Evolutionary conservation across 768 basidiomycete genomes (phyloP), one percentile per base, ranked within the genome.

Genomic region (Rhodotorula kratochvilovae): DNA sequence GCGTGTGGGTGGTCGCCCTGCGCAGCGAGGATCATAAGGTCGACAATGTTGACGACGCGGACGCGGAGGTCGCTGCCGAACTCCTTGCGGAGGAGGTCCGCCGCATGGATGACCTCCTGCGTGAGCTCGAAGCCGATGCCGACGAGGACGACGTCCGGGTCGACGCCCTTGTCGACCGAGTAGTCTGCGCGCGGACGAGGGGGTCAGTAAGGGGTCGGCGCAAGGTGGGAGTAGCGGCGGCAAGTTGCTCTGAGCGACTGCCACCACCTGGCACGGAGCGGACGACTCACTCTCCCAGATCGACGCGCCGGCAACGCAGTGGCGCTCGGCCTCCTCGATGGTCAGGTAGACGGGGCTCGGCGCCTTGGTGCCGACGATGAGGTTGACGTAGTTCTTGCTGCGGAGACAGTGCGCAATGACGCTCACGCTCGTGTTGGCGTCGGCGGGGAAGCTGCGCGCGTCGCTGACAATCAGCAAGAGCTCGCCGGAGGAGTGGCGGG

Each of bases 11-110:
- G 91, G 19, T 84, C 81, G 63, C 88, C 89, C n/a, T 78, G 79
- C 10, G 84, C 82, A 39, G 86, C 85, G 54, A 96, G 85, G 68
- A 93, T 88, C 86, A 96, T 89, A 56, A 94, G 83, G 77, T 95
- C 92, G 68, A 90, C 90, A 69, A 95, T 88, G 74, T 95, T 94
- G 67, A 94, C 87, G 67, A 94, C 89, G 29, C 90, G 87, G 13
- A 91, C 87, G 48, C 92, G 88, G 36, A 96, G 84, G 16, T 84
- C 84, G 4, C 90, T 87, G n/a, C 83, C 83, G 59, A 63, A 75
- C 33, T 85, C 81, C 77, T 86, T 86, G 76, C 88, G 87, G 35
- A 94, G 85, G 31, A 93, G 84, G 5, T 87, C 87, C 1, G 90
- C 89, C 1, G 92, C 92, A 5, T 90, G 89, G 77, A 95, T 87